These are phyloP conservation scores for Hyaloperonospora arabidopsidis DNA, from an alignment of 352 stramenopile species.

Conservation along the genomic window DNA sequence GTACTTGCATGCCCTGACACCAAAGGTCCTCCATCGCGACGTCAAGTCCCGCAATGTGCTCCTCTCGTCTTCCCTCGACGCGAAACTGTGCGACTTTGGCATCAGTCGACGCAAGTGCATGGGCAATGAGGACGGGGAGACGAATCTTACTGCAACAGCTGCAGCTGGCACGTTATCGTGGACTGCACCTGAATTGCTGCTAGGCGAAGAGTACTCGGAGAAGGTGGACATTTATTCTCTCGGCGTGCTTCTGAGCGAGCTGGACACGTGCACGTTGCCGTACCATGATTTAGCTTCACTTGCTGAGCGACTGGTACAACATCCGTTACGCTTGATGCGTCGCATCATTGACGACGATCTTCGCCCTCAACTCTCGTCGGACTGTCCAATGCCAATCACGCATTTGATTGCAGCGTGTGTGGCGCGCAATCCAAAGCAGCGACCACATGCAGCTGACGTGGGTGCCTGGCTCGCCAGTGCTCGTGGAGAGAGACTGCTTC, in stretches of 20 bases:
- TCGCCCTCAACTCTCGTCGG: conserved; percentile 43
- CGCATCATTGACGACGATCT: conserved; percentile 48
- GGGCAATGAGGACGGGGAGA: conserved; percentile 27
- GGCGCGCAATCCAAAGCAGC: conserved; percentile 37
- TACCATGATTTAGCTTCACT: conserved; percentile 50
- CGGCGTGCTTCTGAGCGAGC: conserved; percentile 59
- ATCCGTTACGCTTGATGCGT: conserved; percentile 53
- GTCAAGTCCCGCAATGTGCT: conserved; percentile 88
- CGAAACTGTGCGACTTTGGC: conserved; percentile 54
- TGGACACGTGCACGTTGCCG: conserved; percentile 65
- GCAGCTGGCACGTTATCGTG: conserved; percentile 54
- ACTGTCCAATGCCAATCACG: conserved; percentile 51
- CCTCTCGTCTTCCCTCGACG: conserved; percentile 39
- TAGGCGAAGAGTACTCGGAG: conserved; percentile 64
- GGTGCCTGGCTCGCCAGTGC: conserved; percentile 32
- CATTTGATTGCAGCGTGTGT: conserved; percentile 53
- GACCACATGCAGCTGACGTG: conserved; percentile 46
- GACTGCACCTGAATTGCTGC: conserved; percentile 51
- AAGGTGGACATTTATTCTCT: conserved; percentile 77
- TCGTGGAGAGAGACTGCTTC: conserved; percentile 27
- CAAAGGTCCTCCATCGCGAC: conserved; percentile 81
- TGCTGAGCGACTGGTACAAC: conserved; percentile 34
- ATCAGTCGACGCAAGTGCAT: conserved; percentile 48
- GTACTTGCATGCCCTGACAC: conserved; percentile 70
- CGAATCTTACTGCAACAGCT: conserved; percentile 38